Conservation (phyloP, 2,329 filamentous ascomycete genomes). For the Botryosphaeria dothidea region DNA sequence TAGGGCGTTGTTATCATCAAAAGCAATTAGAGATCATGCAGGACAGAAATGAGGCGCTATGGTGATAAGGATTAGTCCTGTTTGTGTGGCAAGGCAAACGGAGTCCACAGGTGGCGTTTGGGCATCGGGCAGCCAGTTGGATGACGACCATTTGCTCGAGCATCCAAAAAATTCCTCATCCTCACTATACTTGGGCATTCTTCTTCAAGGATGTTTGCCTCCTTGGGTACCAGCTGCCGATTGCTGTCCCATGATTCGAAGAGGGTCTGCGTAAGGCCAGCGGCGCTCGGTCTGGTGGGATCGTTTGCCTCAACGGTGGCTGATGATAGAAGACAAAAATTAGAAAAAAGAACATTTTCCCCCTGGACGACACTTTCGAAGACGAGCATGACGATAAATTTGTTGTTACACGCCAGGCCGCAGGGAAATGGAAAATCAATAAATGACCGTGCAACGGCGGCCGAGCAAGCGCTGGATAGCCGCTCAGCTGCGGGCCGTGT, state of each 20-base stretch:
- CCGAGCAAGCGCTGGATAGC: neutral
- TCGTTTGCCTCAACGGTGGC: neutral
- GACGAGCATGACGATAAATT: neutral
- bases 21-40: neutral
- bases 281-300: neutral
- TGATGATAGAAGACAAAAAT: neutral
- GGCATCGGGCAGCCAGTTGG: neutral
- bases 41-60: neutral
- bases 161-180: too few relatives aligned
- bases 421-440: neutral
- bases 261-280: neutral
- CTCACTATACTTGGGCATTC: neutral
- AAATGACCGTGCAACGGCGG: neutral
- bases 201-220: neutral
- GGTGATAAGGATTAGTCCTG: neutral
- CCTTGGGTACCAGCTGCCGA: neutral
- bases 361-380: neutral
- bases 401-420: neutral
- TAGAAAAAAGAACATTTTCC: neutral
- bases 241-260: too few relatives aligned
- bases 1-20: too few relatives aligned
- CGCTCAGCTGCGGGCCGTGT: constrained; percentile 6
- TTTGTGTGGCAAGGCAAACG: neutral
- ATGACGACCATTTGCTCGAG: too few relatives aligned
- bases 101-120: neutral